phyloP scores from a whole-genome alignment of 768 basidiomycete genomes.

The Clathrus columnatus region DNA sequence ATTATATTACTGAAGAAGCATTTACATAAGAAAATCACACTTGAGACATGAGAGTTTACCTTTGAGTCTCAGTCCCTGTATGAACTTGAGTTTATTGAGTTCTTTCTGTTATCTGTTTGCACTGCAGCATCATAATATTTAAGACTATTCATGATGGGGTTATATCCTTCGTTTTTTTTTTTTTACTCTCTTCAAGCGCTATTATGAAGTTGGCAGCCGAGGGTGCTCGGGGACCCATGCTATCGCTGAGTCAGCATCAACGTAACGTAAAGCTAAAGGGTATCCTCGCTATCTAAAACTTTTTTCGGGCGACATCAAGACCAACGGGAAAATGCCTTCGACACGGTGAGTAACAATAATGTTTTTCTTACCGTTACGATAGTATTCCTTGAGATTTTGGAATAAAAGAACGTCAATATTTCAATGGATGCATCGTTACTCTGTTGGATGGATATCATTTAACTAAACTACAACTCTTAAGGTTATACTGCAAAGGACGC shows the following conservation, averaged over 20 bases:
- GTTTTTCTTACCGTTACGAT: neutral
- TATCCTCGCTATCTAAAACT: constrained; percentile 6
- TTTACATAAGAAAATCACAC: too few relatives aligned
- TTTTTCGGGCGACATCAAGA: constrained; percentile 12
- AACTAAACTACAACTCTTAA: constrained; percentile 23
- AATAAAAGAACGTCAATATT: neutral
- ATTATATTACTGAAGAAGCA: too few relatives aligned
- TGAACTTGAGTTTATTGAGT: too few relatives aligned
- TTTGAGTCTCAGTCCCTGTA: too few relatives aligned
- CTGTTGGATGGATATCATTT: constrained; percentile 9
- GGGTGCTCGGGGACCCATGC: neutral
- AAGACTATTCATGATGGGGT: too few relatives aligned
- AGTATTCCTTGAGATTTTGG: neutral
- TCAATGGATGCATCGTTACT: constrained; percentile 8
- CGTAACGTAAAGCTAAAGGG: neutral
- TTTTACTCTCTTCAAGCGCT: neutral
- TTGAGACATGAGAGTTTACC: too few relatives aligned
- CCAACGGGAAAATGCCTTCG: constrained; percentile 6
- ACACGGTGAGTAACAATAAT: constrained; percentile 8
- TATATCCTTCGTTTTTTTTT: too few relatives aligned
- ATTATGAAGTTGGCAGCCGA: too few relatives aligned
- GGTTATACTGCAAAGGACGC: constrained; percentile 94
- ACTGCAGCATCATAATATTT: too few relatives aligned
- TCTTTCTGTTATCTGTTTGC: too few relatives aligned
- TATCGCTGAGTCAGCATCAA: constrained; percentile 4